These are phyloP conservation scores for Candolleomyces efflorescens DNA, from an alignment of 768 basidiomycete species.

Conservation along the genomic window DNA sequence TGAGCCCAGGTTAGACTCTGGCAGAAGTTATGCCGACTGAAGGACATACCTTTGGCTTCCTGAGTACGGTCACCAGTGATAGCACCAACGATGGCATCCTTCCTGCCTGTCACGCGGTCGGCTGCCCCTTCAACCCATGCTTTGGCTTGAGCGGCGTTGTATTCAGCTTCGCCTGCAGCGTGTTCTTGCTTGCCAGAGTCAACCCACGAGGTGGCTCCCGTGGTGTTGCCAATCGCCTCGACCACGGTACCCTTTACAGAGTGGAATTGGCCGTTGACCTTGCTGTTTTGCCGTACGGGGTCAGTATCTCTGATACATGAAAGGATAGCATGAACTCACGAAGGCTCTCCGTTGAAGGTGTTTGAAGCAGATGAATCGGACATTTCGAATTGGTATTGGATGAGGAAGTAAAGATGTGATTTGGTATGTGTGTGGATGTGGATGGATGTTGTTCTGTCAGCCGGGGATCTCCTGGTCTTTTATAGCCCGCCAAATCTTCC, in stretches of 20 bases:
- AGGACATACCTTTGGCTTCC: slow-evolving; percentile 28
- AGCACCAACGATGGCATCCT: slow-evolving; percentile 41
- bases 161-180: slow-evolving; percentile 37
- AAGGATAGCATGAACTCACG: background rate
- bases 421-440: background rate
- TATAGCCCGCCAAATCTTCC: no score
- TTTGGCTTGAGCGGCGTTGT: slow-evolving; percentile 38
- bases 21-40: background rate
- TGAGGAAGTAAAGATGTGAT: background rate
- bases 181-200: slow-evolving; percentile 42
- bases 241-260: slow-evolving; percentile 31
- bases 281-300: slow-evolving; percentile 15
- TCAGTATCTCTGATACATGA: background rate
- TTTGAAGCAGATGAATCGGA: background rate
- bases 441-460: no score
- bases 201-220: slow-evolving; percentile 34
- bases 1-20: slow-evolving; percentile 10
- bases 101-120: slow-evolving; percentile 40
- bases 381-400: background rate
- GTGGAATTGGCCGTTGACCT: slow-evolving; percentile 34
- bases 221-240: slow-evolving; percentile 36
- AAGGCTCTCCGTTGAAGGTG: slow-evolving; percentile 3
- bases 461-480: no score
- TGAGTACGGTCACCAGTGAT: slow-evolving; percentile 41
- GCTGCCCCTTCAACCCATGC: slow-evolving; percentile 39